Evolutionary conservation across 2,329 filamentous ascomycete genomes (phyloP), one percentile per base, ranked within the genome.

Genomic region (Hymenoscyphus repandus): DNA sequence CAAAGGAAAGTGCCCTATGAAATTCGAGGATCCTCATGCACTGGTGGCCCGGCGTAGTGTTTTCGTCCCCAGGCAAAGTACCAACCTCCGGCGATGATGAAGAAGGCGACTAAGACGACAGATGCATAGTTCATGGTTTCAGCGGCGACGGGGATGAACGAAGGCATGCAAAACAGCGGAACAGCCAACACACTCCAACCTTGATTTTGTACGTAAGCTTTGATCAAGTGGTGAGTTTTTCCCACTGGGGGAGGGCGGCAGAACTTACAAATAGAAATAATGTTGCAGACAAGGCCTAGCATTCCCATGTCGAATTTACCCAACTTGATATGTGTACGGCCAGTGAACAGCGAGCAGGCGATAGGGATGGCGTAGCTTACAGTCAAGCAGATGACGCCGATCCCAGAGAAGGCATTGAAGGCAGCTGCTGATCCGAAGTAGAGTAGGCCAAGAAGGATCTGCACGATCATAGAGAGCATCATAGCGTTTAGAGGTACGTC

Each of bases 121-220:
- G 82, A 82, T 1, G 74, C 43, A 45, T 45, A 45, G 20, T 90
- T 90, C 74, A 88, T 84, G 36, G 72, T 75, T 15, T 69, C 64
- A 5, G 75, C 68, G 0, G 74, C 76, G 36, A 86, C 81, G 5
- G 81, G 81, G n/a, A 86, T 70, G 39, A 69, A 68, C 0, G 80
- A 76, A 0, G 84, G 85, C 82, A 87, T 86, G 68, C 82, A 89
- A 74, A 89, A 89, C 13, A 89, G 77, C 1, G 85, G 84, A 47
- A 88, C 79, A 33, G 83, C 84, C 48, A 90, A 75, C 12, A 75
- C 59, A 49, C 81, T 84, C 85, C 85, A 89, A 47, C 70, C 79
- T 83, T 12, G n/a, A 30, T 30, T 13, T n/a, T 6, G 31, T n/a
- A n/a, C 3, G 20, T 42, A n/a, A 42, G 40, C 31, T 27, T 6